A percentile compares a stretch with the other conserved stretches of the same genome.
These are phyloP conservation scores for Blastomyces parvus DNA, from an alignment of 2,329 filamentous ascomycete species.

Conservation along the genomic window DNA sequence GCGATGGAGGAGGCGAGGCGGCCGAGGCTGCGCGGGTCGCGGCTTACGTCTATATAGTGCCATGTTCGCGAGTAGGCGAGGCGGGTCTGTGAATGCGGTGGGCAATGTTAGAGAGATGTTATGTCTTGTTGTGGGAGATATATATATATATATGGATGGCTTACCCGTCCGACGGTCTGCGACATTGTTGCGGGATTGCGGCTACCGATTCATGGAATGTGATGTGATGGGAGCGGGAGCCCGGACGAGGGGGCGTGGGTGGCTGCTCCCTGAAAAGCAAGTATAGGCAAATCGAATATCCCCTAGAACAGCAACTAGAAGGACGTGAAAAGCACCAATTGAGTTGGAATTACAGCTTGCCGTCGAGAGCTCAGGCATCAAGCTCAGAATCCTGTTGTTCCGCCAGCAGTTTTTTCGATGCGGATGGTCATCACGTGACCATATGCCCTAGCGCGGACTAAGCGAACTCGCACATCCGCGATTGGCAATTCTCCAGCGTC, in stretches of 20 bases:
- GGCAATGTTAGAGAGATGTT: neutral
- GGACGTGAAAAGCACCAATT: neutral
- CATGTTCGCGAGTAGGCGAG: constrained; percentile 94
- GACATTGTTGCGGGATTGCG: constrained; percentile 29
- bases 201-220: constrained; percentile 12
- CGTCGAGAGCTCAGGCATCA: neutral
- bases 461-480: constrained; percentile 32
- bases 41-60: constrained; percentile 73
- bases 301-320: neutral
- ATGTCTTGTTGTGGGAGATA: neutral
- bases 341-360: neutral
- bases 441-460: constrained; percentile 27
- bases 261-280: neutral
- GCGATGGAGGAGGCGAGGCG: constrained; percentile 84
- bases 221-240: neutral
- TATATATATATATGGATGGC: constrained; percentile 1
- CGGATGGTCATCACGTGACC: constrained; percentile 23
- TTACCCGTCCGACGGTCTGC: constrained; percentile 38
- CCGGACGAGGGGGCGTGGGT: neutral
- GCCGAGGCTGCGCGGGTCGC: constrained; percentile 69
- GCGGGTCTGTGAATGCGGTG: constrained; percentile 56
- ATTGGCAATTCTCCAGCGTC: constrained; percentile 19
- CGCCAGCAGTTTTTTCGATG: neutral
- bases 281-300: neutral
- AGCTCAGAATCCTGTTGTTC: neutral